Percentiles rank a stretch among this genome's conserved stretches.
Conservation (phyloP, 2,329 filamentous ascomycete genomes). For the Fusarium anthophilum region DNA sequence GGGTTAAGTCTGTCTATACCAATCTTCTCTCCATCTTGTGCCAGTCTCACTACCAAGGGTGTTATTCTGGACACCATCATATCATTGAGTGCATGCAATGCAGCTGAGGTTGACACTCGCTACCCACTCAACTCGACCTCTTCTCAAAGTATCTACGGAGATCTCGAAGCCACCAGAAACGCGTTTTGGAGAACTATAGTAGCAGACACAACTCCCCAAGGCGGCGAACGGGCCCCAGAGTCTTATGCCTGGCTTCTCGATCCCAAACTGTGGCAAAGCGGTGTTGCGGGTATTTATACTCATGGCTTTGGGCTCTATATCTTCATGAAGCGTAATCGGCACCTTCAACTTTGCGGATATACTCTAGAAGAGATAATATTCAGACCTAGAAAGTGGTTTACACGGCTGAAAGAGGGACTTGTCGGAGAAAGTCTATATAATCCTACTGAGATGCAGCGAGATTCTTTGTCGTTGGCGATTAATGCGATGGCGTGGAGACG, state of each 20-base stretch:
- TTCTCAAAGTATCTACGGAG: background rate
- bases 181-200: slow-evolving; percentile 5
- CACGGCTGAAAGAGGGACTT: background rate
- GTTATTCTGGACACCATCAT: background rate
- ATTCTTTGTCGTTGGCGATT: background rate
- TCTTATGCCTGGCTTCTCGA: background rate
- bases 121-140: background rate
- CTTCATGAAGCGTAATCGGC: background rate
- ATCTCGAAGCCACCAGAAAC: background rate
- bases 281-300: background rate
- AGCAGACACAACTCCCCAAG: background rate
- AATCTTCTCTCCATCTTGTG: background rate
- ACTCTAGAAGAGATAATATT: background rate
- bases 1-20: fast-evolving
- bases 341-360: background rate
- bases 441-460: background rate
- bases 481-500: slow-evolving; percentile 9
- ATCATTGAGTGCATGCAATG: background rate
- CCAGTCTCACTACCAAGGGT: background rate
- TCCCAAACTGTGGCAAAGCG: background rate
- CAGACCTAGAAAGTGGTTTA: background rate
- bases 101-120: background rate
- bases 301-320: background rate
- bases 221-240: background rate
- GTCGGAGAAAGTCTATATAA: background rate